Evolutionary conservation across 192 early-diverging fungal genomes (phyloP).

Genomic region (Linnemannia exigua): DNA sequence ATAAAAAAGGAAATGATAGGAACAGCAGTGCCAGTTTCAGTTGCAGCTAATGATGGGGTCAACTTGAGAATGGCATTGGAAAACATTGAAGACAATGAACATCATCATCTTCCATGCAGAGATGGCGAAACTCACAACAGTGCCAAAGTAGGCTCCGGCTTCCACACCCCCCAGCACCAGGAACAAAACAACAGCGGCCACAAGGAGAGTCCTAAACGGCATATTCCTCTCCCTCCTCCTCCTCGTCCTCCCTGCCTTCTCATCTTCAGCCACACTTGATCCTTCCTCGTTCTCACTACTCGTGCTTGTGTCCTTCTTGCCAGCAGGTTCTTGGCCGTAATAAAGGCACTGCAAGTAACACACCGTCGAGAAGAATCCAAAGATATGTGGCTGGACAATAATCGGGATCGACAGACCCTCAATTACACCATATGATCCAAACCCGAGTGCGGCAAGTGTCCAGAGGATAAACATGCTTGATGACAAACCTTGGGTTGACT

Average conservation of each 20-base stretch:
- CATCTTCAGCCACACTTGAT: not conserved
- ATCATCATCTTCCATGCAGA: not conserved
- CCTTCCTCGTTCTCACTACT: too few relatives aligned
- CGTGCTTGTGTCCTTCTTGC: not conserved
- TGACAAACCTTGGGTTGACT: constrained; percentile 58
- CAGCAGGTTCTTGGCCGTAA: constrained; percentile 30
- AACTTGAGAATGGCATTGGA: too few relatives aligned
- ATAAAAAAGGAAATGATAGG: not conserved
- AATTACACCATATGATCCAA: constrained; percentile 59
- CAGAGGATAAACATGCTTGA: constrained; percentile 59
- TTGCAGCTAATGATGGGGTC: too few relatives aligned
- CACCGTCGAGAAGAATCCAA: constrained; percentile 52
- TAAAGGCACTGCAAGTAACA: constrained; percentile 59
- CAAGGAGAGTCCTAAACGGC: not conserved
- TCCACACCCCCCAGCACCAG: not conserved
- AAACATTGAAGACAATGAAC: too few relatives aligned
- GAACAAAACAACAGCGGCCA: not conserved
- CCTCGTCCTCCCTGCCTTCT: not conserved
- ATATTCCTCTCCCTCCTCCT: not conserved
- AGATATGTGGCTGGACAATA: constrained; percentile 63
- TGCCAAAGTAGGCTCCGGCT: not conserved
- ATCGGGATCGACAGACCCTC: constrained; percentile 60
- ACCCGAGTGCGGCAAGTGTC: constrained; percentile 50
- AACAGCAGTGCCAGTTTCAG: too few relatives aligned
- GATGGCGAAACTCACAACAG: not conserved